Evolutionary conservation across 257 asterid species (phyloP), one percentile per base, ranked within the genome.

Genomic region (Fraxinus quadrangulata): DNA sequence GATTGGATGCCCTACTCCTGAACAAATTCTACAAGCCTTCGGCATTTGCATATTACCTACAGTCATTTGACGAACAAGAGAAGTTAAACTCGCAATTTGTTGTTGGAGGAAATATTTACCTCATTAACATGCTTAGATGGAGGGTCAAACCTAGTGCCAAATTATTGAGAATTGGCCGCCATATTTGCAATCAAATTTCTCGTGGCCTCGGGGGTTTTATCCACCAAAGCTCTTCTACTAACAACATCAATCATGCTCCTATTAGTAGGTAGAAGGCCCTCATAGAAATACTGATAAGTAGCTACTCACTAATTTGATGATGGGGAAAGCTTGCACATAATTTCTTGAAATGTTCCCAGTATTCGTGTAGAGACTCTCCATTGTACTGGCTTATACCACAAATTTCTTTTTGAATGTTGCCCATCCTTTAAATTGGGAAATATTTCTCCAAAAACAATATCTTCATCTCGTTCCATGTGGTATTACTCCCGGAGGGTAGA

Each of bases 151-250:
- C 67, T 72, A 47, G n/a, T 51, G 21, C 76, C 76, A 72, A 72
- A 49, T 49, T 72, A 9, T 72, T 72, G 45, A 3, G 54, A 61
- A 54, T 74, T 74, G 26, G 59, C 23, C 0, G 19, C 78, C 71
- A 75, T 75, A 1, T 16, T 75, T 59, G 61, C 47, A 36, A 75
- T 59, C 12, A 59, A 11, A 6, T 34, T 51, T 9, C 68, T 73
- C 0, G 69, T 17, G 6, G 23, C 69, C 3, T 2, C 24, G 0
- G 51, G 77, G 0, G 49, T 30, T 21, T 56, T 74, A 12, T 74
- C 28, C 2, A 54, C 16, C 17, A 54, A 17, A 1, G 70, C 70
- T 1, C 23, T 34, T 6, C 70, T 47, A 59, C 13, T 74, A 1
- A n/a, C 28, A 21, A 26, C 66, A 56, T 56, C 66, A 56, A 56